Conservation (phyloP, 2,329 filamentous ascomycete genomes). For the Aspergillus sp. region DNA sequence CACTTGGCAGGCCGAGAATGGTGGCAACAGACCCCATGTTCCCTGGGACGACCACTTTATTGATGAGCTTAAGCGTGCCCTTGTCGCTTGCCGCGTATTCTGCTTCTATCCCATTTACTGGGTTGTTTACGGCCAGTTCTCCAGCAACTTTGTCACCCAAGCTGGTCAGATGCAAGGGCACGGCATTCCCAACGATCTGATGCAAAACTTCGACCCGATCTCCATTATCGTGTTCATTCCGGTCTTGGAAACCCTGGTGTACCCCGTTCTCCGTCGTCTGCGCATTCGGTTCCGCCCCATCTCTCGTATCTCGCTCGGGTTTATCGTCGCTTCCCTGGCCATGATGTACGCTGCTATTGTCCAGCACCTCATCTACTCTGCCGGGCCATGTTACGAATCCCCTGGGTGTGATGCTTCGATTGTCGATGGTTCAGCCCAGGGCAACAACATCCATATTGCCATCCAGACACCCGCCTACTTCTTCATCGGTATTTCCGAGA, state of each 20-base stretch:
- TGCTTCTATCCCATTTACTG: slow-evolving; percentile 69
- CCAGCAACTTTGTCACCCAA: slow-evolving; percentile 67
- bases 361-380: slow-evolving; percentile 56
- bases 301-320: slow-evolving; percentile 71
- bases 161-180: slow-evolving; percentile 61
- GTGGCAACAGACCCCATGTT: slow-evolving; percentile 40
- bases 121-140: slow-evolving; percentile 68
- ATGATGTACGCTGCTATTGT: slow-evolving; percentile 62
- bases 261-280: slow-evolving; percentile 64
- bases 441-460: slow-evolving; percentile 46
- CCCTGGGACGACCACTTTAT: slow-evolving; percentile 70
- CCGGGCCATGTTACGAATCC: slow-evolving; percentile 52
- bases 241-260: slow-evolving; percentile 66
- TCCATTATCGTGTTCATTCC: slow-evolving; percentile 74
- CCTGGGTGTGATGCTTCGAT: slow-evolving; percentile 35
- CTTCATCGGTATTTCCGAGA: slow-evolving; percentile 53
- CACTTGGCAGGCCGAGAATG: slow-evolving; percentile 58
- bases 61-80: slow-evolving; percentile 67
- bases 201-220: slow-evolving; percentile 74
- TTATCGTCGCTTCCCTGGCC: slow-evolving; percentile 63
- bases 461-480: slow-evolving; percentile 48
- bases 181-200: slow-evolving; percentile 74
- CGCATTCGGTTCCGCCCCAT: slow-evolving; percentile 71
- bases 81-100: slow-evolving; percentile 70
- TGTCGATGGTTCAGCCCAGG: slow-evolving; percentile 31